Percentiles rank a stretch among this genome's conserved stretches.
phyloP scores from a whole-genome alignment of 345 rosid genomes.

The Hibiscus mutabilis region DNA sequence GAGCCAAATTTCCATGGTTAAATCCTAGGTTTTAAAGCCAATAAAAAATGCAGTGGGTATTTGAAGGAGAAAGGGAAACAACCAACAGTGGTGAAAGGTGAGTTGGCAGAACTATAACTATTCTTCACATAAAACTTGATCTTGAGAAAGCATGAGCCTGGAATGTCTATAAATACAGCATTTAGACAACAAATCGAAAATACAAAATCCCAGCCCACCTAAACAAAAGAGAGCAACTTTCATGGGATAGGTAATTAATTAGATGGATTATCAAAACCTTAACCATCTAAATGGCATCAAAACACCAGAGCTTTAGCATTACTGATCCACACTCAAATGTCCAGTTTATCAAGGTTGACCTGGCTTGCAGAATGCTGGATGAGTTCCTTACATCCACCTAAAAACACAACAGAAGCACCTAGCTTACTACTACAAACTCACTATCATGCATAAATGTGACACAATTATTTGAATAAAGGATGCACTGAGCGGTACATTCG shows the following conservation, averaged over 20 bases:
- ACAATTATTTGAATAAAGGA: neutral
- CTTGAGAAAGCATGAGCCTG: neutral
- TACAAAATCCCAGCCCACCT: neutral
- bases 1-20: no score
- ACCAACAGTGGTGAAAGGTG: no score
- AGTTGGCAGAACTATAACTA: no score
- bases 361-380: slow-evolving; percentile 53
- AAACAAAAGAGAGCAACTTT: neutral
- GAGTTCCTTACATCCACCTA: slow-evolving; percentile 84
- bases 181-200: neutral
- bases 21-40: no score
- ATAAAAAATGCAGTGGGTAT: no score
- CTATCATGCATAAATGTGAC: neutral
- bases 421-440: neutral
- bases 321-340: slow-evolving; percentile 34
- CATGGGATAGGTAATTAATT: no score
- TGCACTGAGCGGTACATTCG: neutral
- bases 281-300: neutral
- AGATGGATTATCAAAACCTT: neutral
- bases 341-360: slow-evolving; percentile 55
- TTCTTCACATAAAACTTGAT: no score
- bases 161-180: neutral
- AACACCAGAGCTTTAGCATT: neutral
- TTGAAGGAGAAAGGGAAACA: no score
- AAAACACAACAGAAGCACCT: neutral